phyloP scores from a whole-genome alignment of 345 rosid genomes.

The Diplotaxis tenuifolia region DNA sequence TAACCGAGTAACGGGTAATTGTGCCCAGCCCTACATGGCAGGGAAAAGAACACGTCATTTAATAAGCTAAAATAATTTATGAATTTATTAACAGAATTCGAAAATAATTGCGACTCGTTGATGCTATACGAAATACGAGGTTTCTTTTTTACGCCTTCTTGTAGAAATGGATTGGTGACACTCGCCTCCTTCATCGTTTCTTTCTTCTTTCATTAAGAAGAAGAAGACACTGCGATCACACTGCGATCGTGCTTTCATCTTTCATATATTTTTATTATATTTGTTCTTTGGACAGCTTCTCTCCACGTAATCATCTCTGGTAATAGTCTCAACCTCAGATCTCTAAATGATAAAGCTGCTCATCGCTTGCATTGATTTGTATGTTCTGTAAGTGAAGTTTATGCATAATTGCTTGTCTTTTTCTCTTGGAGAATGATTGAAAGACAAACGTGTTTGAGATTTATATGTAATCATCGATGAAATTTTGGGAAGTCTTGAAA shows the following conservation, averaged over 20 bases:
- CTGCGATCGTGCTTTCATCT: neutral
- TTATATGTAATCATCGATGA: neutral
- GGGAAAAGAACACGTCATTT: neutral
- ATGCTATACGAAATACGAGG: neutral
- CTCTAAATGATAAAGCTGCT: neutral
- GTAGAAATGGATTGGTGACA: neutral
- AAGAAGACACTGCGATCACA: neutral
- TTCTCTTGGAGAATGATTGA: neutral
- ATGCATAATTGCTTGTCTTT: neutral
- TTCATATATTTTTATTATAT: no score
- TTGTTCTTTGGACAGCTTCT: conserved; percentile 20
- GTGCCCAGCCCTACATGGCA: no score
- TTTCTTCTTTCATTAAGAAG: neutral
- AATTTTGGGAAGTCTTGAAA: neutral
- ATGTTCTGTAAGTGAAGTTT: conserved; percentile 4
- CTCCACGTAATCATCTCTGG: conserved; percentile 35
- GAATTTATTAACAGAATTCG: neutral
- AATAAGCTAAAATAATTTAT: neutral
- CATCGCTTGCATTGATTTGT: conserved; percentile 6
- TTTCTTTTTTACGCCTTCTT: conserved; percentile 24
- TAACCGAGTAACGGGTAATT: no score
- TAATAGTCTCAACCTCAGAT: conserved; percentile 12
- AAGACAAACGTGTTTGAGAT: neutral
- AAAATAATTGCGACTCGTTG: neutral
- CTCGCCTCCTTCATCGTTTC: neutral